Percentiles rank a stretch among this genome's conserved stretches.
Conservation (phyloP, 768 basidiomycete species). For the Chiua virens region DNA sequence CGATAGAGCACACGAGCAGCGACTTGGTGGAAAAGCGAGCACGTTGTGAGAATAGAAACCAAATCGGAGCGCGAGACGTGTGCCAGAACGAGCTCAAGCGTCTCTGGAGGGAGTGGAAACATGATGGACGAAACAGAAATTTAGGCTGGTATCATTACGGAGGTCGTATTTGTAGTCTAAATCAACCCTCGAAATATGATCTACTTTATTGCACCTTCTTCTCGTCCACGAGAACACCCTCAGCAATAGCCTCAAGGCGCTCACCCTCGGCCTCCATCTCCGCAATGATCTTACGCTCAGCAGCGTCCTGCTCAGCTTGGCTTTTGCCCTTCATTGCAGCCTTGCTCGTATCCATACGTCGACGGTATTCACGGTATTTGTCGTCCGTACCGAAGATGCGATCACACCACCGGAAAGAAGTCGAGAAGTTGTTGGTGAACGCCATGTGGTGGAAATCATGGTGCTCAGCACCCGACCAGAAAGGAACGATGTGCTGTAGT, state of each 20-base stretch:
- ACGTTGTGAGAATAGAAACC: constrained; percentile 21
- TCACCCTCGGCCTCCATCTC: constrained; percentile 76
- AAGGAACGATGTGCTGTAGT: constrained; percentile 84
- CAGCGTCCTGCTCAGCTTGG: constrained; percentile 49
- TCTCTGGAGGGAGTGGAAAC: constrained; percentile 35
- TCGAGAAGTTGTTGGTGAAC: constrained; percentile 91
- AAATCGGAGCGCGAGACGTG: constrained; percentile 30
- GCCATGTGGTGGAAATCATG: constrained; percentile 99
- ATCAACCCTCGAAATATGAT: not conserved
- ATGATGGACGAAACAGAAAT: too few species aligned
- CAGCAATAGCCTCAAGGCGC: constrained; percentile 61
- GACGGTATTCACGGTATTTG: constrained; percentile 83
- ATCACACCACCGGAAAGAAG: constrained; percentile 95
- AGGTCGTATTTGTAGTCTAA: constrained; percentile 8
- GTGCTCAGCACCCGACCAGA: constrained; percentile 98
- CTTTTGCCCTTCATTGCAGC: constrained; percentile 50
- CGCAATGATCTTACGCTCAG: constrained; percentile 62
- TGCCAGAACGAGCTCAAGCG: constrained; percentile 33
- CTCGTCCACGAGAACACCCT: constrained; percentile 23
- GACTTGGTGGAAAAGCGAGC: constrained; percentile 26
- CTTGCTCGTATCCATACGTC: constrained; percentile 63
- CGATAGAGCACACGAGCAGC: constrained; percentile 37
- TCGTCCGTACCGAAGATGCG: constrained; percentile 84
- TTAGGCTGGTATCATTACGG: constrained; percentile 8
- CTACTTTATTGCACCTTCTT: constrained; percentile 31